These are phyloP conservation scores for Claviceps fusiformis DNA, from an alignment of 2,329 filamentous ascomycete genomes.

Conservation along the genomic window DNA sequence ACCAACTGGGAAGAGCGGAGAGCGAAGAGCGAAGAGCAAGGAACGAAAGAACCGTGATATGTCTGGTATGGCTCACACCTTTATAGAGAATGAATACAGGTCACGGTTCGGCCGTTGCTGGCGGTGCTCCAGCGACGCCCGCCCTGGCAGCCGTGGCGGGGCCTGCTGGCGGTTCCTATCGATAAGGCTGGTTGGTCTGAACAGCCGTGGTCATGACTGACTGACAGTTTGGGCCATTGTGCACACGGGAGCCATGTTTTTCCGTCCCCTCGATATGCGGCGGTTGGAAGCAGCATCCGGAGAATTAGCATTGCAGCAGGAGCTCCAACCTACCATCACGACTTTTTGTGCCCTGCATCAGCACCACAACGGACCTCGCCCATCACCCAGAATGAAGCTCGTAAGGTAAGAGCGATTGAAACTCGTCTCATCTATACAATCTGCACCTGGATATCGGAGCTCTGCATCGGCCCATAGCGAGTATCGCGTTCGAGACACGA, in stretches of 20 bases:
- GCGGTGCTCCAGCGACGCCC: neutral
- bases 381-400: constrained; percentile 72
- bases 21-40: neutral
- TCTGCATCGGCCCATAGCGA: neutral
- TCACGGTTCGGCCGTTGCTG: neutral
- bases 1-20: neutral
- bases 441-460: neutral
- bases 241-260: neutral
- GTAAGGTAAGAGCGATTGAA: constrained; percentile 55
- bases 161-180: neutral
- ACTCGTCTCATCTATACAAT: neutral
- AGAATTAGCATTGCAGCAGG: neutral
- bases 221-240: neutral
- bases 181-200: neutral
- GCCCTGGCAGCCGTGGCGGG: neutral
- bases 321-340: neutral
- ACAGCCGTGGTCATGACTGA: too few relatives aligned
- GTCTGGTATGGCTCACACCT: neutral
- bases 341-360: neutral
- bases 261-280: neutral
- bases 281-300: neutral
- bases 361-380: neutral
- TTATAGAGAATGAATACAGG: neutral
- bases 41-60: neutral
- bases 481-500: constrained; percentile 7